Percentiles rank a stretch among this genome's conserved stretches.
Evolutionary conservation across 495 filamentous ascomycete species (phyloP).

Genomic region (Talaromyces liani): DNA sequence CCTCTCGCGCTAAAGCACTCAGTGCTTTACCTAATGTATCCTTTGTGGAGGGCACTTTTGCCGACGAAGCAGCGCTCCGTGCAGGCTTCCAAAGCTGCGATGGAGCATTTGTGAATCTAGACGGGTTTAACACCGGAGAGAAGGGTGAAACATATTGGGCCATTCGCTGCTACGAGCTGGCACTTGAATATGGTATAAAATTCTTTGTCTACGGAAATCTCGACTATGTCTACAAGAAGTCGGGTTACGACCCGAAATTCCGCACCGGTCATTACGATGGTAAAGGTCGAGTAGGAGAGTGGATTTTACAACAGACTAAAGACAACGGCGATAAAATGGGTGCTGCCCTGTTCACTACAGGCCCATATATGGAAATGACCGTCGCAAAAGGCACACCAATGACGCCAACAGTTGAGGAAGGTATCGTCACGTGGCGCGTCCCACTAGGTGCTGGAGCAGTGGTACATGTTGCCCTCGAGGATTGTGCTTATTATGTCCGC

Average conservation of each 20-base stretch:
- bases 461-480: conserved; percentile 40
- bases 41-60: conserved; percentile 38
- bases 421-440: conserved; percentile 34
- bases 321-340: conserved; percentile 1
- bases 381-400: background rate
- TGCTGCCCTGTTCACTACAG: conserved; percentile 38
- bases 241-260: conserved; percentile 36
- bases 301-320: conserved; percentile 23
- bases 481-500: conserved; percentile 44
- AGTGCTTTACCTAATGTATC: conserved; percentile 29
- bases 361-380: conserved; percentile 42
- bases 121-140: conserved; percentile 47
- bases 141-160: conserved; percentile 49
- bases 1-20: conserved; percentile 31
- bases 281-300: conserved; percentile 47
- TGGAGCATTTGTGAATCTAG: conserved; percentile 45
- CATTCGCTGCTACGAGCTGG: conserved; percentile 47
- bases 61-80: conserved; percentile 34
- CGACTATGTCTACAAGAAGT: conserved; percentile 39
- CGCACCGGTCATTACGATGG: conserved; percentile 46
- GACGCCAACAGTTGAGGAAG: conserved; percentile 8
- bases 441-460: conserved; percentile 38
- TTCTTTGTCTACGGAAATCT: conserved; percentile 46
- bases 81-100: conserved; percentile 31
- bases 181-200: conserved; percentile 38